Conservation (phyloP, 495 filamentous ascomycete species). For the Parathielavia hyrcaniae region DNA sequence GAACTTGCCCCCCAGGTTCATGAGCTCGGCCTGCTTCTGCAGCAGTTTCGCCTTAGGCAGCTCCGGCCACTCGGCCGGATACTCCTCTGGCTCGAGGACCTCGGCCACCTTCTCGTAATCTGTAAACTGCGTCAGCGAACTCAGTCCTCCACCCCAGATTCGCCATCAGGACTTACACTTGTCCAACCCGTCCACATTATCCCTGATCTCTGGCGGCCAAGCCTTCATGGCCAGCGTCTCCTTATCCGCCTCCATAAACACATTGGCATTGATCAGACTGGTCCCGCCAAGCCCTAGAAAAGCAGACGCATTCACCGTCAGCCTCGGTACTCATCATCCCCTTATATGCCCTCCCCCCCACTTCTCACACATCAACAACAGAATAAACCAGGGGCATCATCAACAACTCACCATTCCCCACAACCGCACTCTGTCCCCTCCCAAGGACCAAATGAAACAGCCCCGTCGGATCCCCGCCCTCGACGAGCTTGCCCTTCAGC, state of each 20-base stretch:
- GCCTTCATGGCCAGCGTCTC: slow-evolving; percentile 46
- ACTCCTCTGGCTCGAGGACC: slow-evolving; percentile 54
- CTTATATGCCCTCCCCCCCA: too few species aligned
- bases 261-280: slow-evolving; percentile 61
- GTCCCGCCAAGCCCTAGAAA: slow-evolving; percentile 54
- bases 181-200: slow-evolving; percentile 40
- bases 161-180: slow-evolving; percentile 42
- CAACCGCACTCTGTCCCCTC: slow-evolving; percentile 59
- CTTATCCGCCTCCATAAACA: slow-evolving; percentile 56
- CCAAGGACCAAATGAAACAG: slow-evolving; percentile 60
- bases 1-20: slow-evolving; percentile 50
- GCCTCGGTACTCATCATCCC: neutral
- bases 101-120: slow-evolving; percentile 52
- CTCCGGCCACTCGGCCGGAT: slow-evolving; percentile 51
- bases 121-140: slow-evolving; percentile 15
- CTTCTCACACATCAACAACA: neutral
- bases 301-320: neutral
- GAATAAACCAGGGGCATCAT: neutral
- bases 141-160: neutral
- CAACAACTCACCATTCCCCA: slow-evolving; percentile 56
- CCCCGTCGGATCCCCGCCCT: slow-evolving; percentile 50
- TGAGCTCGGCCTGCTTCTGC: slow-evolving; percentile 46
- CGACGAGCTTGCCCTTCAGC: slow-evolving; percentile 36
- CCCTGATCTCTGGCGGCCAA: slow-evolving; percentile 56
- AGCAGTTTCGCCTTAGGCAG: slow-evolving; percentile 54